These are phyloP conservation scores for Kodamaea kaohsiungensis DNA, from an alignment of 805 yeast species.

Conservation along the genomic window DNA sequence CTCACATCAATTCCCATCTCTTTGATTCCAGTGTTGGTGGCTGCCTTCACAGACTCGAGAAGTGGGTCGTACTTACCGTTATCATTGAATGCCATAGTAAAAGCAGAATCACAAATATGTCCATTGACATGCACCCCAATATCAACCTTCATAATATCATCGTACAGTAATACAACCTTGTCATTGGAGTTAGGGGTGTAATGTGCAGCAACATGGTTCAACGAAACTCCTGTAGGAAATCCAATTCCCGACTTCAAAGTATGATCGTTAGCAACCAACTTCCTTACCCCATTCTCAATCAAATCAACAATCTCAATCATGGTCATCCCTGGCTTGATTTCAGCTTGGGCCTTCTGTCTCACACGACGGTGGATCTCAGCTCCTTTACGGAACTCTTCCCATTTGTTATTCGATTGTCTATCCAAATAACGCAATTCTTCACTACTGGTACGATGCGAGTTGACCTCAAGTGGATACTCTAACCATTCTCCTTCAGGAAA, in stretches of 20 bases:
- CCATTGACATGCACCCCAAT: constrained; percentile 97
- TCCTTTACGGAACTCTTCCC: constrained; percentile 92
- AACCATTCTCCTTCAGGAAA: constrained; percentile 89
- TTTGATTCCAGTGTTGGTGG: constrained; percentile 89
- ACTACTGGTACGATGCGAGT: constrained; percentile 72
- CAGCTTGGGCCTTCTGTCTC: constrained; percentile 71
- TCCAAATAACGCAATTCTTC: constrained; percentile 85
- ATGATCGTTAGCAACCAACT: constrained; percentile 66
- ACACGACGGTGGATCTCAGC: constrained; percentile 96
- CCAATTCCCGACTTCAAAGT: constrained; percentile 82
- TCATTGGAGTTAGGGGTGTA: constrained; percentile 97
- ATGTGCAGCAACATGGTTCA: constrained; percentile 96
- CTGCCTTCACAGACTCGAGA: constrained; percentile 83
- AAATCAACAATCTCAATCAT: constrained; percentile 87
- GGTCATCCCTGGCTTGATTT: constrained; percentile 87
- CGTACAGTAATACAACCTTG: constrained; percentile 72
- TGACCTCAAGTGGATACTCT: constrained; percentile 69
- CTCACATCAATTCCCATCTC: constrained; percentile 97
- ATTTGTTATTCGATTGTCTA: constrained; percentile 57
- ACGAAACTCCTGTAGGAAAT: constrained; percentile 95
- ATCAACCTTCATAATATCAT: constrained; percentile 96
- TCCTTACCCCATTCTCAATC: constrained; percentile 82
- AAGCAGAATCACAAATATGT: constrained; percentile 90
- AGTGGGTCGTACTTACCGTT: constrained; percentile 80
- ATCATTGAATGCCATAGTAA: constrained; percentile 84